phyloP scores from a whole-genome alignment of 1,284 basidiomycete species.

The Cryptococcus neoformans region DNA sequence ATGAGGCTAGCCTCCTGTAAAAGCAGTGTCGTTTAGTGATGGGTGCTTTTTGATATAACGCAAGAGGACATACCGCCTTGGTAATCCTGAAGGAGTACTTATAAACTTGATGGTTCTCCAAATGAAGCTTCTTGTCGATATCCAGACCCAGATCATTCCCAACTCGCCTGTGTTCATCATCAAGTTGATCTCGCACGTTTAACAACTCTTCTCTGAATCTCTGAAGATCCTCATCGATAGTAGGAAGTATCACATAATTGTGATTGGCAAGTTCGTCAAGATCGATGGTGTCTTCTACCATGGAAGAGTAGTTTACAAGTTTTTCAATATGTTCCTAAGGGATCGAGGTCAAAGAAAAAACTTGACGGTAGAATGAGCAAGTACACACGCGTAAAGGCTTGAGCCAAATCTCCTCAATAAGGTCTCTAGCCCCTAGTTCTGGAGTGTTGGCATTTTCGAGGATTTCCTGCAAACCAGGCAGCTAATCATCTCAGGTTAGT shows the following conservation, averaged over 20 bases:
- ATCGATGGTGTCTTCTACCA: slow-evolving; percentile 96
- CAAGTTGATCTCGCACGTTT: slow-evolving; percentile 72
- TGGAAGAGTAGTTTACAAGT: slow-evolving; percentile 77
- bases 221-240: slow-evolving; percentile 59
- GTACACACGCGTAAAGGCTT: slow-evolving; percentile 58
- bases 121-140: slow-evolving; percentile 90
- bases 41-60: not conserved
- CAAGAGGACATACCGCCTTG: slow-evolving; percentile 63
- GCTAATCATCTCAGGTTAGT: slow-evolving; percentile 47
- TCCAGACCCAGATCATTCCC: slow-evolving; percentile 78
- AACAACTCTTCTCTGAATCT: slow-evolving; percentile 66
- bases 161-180: slow-evolving; percentile 73
- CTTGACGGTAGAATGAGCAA: not conserved
- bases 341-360: not conserved
- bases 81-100: slow-evolving; percentile 94
- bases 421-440: slow-evolving; percentile 50
- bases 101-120: slow-evolving; percentile 88
- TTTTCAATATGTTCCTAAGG: slow-evolving; percentile 60
- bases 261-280: slow-evolving; percentile 78
- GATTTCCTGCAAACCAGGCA: slow-evolving; percentile 69
- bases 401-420: slow-evolving; percentile 69
- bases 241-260: slow-evolving; percentile 86
- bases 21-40: no score
- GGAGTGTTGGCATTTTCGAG: slow-evolving; percentile 51
- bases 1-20: slow-evolving; percentile 75